Evolutionary conservation across 768 basidiomycete genomes (phyloP).

Genomic region (Pleurotus giganteus): DNA sequence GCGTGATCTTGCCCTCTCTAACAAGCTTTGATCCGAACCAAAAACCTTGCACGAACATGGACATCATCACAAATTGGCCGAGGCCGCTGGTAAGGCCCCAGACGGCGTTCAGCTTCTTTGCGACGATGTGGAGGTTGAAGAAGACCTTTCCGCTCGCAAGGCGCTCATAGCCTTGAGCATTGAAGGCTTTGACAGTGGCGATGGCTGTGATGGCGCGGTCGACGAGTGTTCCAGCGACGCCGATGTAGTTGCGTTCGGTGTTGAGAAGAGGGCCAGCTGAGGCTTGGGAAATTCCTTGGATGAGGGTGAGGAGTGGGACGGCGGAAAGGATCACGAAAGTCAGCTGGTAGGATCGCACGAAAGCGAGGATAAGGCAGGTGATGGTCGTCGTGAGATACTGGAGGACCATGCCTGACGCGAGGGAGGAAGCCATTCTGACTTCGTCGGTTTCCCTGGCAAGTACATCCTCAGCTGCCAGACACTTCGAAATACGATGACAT

Average conservation of each 20-base stretch:
- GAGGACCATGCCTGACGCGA: slow-evolving; percentile 73
- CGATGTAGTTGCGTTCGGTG: slow-evolving; percentile 63
- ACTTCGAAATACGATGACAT: neutral
- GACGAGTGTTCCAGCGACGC: slow-evolving; percentile 73
- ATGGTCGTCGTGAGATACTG: slow-evolving; percentile 81
- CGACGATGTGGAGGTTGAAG: slow-evolving; percentile 40
- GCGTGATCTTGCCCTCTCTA: slow-evolving; percentile 60
- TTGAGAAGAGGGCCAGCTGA: slow-evolving; percentile 66
- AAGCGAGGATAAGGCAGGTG: slow-evolving; percentile 79
- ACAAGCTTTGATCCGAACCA: slow-evolving; percentile 94
- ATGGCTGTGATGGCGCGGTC: slow-evolving; percentile 78
- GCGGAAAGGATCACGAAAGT: slow-evolving; percentile 91
- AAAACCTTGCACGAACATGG: slow-evolving; percentile 95
- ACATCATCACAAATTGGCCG: slow-evolving; percentile 80
- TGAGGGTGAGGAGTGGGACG: slow-evolving; percentile 76
- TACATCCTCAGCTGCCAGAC: neutral
- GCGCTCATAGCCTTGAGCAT: slow-evolving; percentile 56
- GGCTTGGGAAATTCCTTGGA: slow-evolving; percentile 73
- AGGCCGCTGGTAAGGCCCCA: slow-evolving; percentile 75
- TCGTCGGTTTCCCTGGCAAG: slow-evolving; percentile 86
- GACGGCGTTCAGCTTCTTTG: slow-evolving; percentile 55
- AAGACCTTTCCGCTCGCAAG: slow-evolving; percentile 46
- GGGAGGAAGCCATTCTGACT: slow-evolving; percentile 80
- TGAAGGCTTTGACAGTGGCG: slow-evolving; percentile 91
- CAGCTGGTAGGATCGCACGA: slow-evolving; percentile 75